Conservation (phyloP, 306 rosid genomes). For the Cucumis cinereus region DNA sequence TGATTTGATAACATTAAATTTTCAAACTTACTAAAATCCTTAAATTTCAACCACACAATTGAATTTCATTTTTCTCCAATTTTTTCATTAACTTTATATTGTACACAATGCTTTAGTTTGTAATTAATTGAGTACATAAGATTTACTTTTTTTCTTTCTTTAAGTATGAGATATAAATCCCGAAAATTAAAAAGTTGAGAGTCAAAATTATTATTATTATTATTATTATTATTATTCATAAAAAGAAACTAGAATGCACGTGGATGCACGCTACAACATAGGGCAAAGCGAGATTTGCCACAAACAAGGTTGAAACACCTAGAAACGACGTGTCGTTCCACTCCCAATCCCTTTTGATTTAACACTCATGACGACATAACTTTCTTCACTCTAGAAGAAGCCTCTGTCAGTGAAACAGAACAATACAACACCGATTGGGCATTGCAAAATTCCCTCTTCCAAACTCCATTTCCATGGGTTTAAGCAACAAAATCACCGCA, state of each 20-base stretch:
- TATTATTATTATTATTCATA: too few species aligned
- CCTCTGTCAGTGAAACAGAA: background rate
- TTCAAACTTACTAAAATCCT: too few species aligned
- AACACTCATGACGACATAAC: background rate
- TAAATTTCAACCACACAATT: too few species aligned
- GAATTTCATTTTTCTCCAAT: too few species aligned
- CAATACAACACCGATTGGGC: background rate
- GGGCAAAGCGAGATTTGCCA: background rate
- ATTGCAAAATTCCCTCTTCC: background rate
- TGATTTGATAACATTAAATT: too few species aligned
- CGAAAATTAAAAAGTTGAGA: too few species aligned
- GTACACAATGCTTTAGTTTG: too few species aligned
- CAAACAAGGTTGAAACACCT: background rate
- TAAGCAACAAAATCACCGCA: conserved; percentile 80
- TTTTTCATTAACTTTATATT: too few species aligned
- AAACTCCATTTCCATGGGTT: conserved; percentile 26
- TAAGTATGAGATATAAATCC: too few species aligned
- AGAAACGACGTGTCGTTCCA: conserved; percentile 1
- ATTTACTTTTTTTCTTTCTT: too few species aligned
- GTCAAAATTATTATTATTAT: too few species aligned
- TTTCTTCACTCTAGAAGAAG: background rate
- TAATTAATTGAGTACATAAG: too few species aligned
- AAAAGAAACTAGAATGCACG: background rate
- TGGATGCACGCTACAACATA: background rate
- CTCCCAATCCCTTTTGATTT: background rate